phyloP scores from a whole-genome alignment of 371 early-diverging fungal species.

The Fennellomyces sp. region DNA sequence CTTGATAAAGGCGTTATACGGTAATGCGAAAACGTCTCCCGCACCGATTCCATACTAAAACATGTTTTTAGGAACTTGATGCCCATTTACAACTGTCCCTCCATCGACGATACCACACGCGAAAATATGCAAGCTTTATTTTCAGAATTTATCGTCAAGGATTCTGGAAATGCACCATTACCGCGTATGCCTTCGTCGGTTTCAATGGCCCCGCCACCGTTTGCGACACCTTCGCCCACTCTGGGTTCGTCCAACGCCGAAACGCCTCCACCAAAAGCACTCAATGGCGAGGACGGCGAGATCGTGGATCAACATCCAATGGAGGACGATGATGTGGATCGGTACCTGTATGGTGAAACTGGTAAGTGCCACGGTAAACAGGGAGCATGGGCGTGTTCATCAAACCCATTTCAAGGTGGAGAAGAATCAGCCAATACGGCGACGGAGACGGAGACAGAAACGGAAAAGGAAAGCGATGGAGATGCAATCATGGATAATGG shows the following conservation, averaged over 20 bases:
- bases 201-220: conserved; percentile 13
- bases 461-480: background rate
- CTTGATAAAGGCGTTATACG: conserved; percentile 69
- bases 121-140: conserved; percentile 34
- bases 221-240: conserved; percentile 6
- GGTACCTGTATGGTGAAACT: conserved; percentile 32
- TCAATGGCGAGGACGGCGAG: background rate
- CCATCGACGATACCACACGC: conserved; percentile 27
- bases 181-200: background rate
- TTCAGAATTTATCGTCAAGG: background rate
- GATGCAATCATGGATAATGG: background rate
- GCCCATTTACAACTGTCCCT: conserved; percentile 36
- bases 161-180: background rate
- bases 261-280: background rate
- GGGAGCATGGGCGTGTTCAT: too few species aligned
- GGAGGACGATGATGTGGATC: conserved; percentile 37
- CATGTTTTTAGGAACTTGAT: conserved; percentile 27
- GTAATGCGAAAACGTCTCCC: conserved; percentile 16
- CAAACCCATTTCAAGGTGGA: too few species aligned
- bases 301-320: conserved; percentile 1
- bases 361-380: conserved; percentile 10
- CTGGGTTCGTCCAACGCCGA: background rate
- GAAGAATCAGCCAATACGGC: background rate
- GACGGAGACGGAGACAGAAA: background rate
- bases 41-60: background rate